Percentiles rank a stretch among this genome's conserved stretches.
These are phyloP conservation scores for Stephanodiscus minutulus DNA, from an alignment of 108 stramenopile genomes.

Conservation along the genomic window DNA sequence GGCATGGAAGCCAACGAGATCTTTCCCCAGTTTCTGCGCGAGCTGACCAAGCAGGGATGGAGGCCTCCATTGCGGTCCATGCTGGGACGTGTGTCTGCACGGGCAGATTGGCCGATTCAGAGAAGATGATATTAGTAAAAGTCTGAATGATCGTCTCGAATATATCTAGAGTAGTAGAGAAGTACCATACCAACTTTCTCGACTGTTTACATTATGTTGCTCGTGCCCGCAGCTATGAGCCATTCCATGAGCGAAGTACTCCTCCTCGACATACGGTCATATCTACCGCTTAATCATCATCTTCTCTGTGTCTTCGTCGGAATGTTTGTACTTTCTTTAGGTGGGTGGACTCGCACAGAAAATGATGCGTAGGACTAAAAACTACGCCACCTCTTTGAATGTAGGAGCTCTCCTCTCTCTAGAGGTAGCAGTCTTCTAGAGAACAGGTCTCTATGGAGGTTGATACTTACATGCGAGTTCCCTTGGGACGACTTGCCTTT, in stretches of 20 bases:
- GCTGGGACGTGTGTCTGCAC: conserved; percentile 74
- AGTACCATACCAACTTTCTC: background rate
- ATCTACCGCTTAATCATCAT: background rate
- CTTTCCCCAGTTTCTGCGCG: conserved; percentile 62
- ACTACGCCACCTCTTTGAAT: background rate
- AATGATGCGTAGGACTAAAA: background rate
- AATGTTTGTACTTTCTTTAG: background rate
- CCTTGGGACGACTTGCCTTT: too few relatives aligned
- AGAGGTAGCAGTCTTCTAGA: too few relatives aligned
- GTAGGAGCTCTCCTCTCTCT: background rate
- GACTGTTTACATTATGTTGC: background rate
- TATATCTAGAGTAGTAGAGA: background rate
- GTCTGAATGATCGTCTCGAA: background rate
- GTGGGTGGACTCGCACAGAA: too few relatives aligned
- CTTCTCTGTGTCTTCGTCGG: background rate
- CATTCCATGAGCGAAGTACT: background rate
- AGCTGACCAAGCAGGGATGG: conserved; percentile 66
- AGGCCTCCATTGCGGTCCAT: conserved; percentile 68
- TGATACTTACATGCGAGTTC: too few relatives aligned
- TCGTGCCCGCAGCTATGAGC: background rate
- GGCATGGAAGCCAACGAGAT: conserved; percentile 49
- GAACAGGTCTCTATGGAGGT: too few relatives aligned
- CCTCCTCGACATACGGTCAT: background rate
- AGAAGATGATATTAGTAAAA: background rate
- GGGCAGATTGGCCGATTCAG: conserved; percentile 71